Evolutionary conservation across 1,139 yeast genomes (phyloP).

Genomic region (Saccharomyces hybrid): DNA sequence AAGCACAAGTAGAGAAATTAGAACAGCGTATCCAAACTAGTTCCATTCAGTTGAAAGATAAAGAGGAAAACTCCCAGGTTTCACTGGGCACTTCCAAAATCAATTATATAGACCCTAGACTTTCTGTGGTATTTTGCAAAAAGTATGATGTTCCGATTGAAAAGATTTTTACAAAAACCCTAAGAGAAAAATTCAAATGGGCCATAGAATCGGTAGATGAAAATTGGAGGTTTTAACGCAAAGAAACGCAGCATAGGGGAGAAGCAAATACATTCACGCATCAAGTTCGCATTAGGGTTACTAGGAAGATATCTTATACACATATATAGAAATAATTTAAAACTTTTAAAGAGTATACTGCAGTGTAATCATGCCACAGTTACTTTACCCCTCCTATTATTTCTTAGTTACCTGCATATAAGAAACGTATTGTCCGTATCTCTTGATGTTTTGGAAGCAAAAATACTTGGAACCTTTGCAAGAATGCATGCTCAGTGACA

Average conservation of each 20-base stretch:
- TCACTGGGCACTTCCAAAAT: conserved; percentile 89
- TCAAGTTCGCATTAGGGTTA: neutral
- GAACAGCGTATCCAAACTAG: conserved; percentile 66
- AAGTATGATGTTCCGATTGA: conserved; percentile 85
- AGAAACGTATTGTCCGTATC: neutral
- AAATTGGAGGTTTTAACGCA: conserved; percentile 65
- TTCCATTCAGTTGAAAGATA: conserved; percentile 72
- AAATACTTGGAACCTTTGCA: neutral
- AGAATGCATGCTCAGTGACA: neutral
- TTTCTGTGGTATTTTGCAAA: conserved; percentile 84
- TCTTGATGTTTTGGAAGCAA: neutral
- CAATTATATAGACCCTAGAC: conserved; percentile 91
- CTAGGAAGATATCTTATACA: neutral
- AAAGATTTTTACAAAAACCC: conserved; percentile 80
- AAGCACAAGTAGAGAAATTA: conserved; percentile 61
- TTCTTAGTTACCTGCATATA: neutral
- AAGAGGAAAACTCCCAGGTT: conserved; percentile 89
- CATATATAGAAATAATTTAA: neutral
- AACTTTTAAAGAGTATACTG: neutral
- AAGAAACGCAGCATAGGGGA: neutral
- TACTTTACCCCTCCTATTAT: neutral
- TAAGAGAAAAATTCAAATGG: conserved; percentile 91
- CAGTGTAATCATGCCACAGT: neutral
- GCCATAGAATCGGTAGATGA: conserved; percentile 88
- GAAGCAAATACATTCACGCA: neutral